phyloP scores from a whole-genome alignment of 805 yeast species.

The Sugiyamaella lignohabitans region DNA sequence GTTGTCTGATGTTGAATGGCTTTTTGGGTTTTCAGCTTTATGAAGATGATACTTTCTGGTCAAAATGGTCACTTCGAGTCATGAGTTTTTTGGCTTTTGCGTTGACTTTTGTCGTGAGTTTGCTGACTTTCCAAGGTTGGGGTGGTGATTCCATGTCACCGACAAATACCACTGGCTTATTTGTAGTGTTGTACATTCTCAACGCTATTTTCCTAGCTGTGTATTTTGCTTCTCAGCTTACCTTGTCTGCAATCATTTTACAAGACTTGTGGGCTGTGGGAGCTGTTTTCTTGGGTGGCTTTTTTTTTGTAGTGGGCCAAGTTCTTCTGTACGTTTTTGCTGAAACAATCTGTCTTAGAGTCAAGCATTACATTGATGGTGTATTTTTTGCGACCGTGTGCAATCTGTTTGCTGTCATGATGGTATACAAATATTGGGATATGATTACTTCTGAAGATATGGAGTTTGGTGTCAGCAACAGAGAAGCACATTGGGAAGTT shows the following conservation, averaged over 20 bases:
- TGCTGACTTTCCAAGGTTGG: slow-evolving; percentile 67
- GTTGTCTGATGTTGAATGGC: slow-evolving; percentile 66
- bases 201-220: slow-evolving; percentile 60
- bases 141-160: slow-evolving; percentile 40
- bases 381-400: slow-evolving; percentile 76
- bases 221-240: slow-evolving; percentile 61
- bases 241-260: slow-evolving; percentile 61
- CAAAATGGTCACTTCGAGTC: slow-evolving; percentile 52
- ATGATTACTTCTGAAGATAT: slow-evolving; percentile 91
- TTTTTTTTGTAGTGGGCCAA: slow-evolving; percentile 80
- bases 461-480: slow-evolving; percentile 71
- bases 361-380: slow-evolving; percentile 87
- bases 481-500: slow-evolving; percentile 38
- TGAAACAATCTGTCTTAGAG: slow-evolving; percentile 54
- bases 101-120: slow-evolving; percentile 57
- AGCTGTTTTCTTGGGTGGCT: slow-evolving; percentile 60
- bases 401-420: slow-evolving; percentile 78
- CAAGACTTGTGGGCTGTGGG: slow-evolving; percentile 86
- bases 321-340: slow-evolving; percentile 67
- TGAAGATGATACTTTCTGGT: slow-evolving; percentile 81
- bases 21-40: slow-evolving; percentile 80
- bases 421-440: slow-evolving; percentile 96
- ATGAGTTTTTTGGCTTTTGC: slow-evolving; percentile 53
- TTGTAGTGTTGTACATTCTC: slow-evolving; percentile 61
- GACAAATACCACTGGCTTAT: slow-evolving; percentile 58